These are phyloP conservation scores for Melastoma candidum DNA, from an alignment of 441 rosid genomes.

Conservation along the genomic window DNA sequence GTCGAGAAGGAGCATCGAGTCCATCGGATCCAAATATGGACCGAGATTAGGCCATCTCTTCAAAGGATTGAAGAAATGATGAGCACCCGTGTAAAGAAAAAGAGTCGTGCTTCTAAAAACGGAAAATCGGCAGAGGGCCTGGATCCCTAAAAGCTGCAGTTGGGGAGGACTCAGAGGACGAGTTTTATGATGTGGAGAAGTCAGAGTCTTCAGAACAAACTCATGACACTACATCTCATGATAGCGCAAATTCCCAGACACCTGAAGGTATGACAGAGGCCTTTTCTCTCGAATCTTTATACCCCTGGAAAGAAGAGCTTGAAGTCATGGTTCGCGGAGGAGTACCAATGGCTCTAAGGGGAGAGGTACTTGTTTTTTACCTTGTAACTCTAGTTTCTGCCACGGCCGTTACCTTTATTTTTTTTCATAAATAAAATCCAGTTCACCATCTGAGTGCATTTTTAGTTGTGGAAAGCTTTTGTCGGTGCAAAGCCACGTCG, in stretches of 20 bases:
- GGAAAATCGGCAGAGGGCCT: constrained; percentile 40
- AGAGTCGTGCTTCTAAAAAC: constrained; percentile 31
- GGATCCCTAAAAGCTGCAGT: constrained; percentile 53
- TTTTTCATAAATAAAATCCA: too few species aligned
- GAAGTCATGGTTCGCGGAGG: constrained; percentile 99
- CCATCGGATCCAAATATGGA: constrained; percentile 63
- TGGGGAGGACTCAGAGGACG: constrained; percentile 95
- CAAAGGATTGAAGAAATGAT: constrained; percentile 71
- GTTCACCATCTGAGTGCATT: constrained; percentile 16
- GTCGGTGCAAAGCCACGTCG: constrained; percentile 86
- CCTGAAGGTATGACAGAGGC: constrained; percentile 33
- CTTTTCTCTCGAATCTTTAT: constrained; percentile 29
- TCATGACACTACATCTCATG: constrained; percentile 54
- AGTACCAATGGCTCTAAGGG: constrained; percentile 97
- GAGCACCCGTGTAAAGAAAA: constrained; percentile 70
- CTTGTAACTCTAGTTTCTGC: too few species aligned
- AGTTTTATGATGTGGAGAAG: constrained; percentile 91
- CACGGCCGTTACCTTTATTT: too few species aligned
- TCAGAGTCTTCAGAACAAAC: constrained; percentile 40
- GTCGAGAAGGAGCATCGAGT: constrained; percentile 25
- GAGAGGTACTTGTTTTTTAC: constrained; percentile 53
- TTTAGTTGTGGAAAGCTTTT: constrained; percentile 99
- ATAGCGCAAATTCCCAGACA: constrained; percentile 26
- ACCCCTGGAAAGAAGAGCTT: constrained; percentile 88
- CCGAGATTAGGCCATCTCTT: constrained; percentile 71